Percentiles rank a stretch among this genome's conserved stretches.
Conservation (phyloP, 108 stramenopile genomes). For the Cylindrotheca closterium region DNA sequence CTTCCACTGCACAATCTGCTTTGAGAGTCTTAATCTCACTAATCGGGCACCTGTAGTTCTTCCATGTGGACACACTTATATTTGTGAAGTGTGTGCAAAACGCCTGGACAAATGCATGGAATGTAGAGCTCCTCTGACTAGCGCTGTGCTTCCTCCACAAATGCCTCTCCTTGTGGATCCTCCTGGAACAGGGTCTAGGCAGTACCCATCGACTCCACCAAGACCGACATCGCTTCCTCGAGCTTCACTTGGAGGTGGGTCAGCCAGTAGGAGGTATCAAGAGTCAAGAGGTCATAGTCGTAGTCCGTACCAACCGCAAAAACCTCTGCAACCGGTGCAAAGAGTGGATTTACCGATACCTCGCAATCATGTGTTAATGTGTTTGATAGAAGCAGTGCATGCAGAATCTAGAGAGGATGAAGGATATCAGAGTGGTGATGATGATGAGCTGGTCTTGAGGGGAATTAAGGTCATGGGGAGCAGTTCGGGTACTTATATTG, state of each 20-base stretch:
- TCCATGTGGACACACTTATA: conserved; percentile 79
- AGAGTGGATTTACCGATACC: conserved; percentile 52
- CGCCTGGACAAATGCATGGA: conserved; percentile 72
- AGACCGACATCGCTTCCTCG: conserved; percentile 4
- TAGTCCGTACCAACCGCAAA: too few relatives aligned
- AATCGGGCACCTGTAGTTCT: conserved; percentile 62
- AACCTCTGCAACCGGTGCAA: too few relatives aligned
- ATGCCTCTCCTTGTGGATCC: conserved; percentile 1
- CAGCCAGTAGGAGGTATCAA: too few relatives aligned
- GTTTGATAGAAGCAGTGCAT: conserved; percentile 38
- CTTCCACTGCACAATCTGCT: conserved; percentile 76
- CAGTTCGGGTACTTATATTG: conserved; percentile 40
- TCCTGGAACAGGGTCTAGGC: too few relatives aligned
- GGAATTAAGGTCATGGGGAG: conserved; percentile 14
- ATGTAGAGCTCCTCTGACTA: conserved; percentile 45
- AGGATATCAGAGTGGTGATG: conserved; percentile 27
- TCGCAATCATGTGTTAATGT: conserved; percentile 61
- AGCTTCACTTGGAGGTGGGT: background rate
- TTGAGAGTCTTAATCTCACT: conserved; percentile 51
- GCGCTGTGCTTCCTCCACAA: conserved; percentile 4
- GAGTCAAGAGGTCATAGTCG: too few relatives aligned
- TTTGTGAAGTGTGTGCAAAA: conserved; percentile 56
- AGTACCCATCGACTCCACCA: background rate
- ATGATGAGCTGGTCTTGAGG: conserved; percentile 16
- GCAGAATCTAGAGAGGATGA: conserved; percentile 8